A percentile compares a stretch with the other conserved stretches of the same genome.
Evolutionary conservation across 2,329 filamentous ascomycete species (phyloP).

Genomic region (Xylariaceae sp.): DNA sequence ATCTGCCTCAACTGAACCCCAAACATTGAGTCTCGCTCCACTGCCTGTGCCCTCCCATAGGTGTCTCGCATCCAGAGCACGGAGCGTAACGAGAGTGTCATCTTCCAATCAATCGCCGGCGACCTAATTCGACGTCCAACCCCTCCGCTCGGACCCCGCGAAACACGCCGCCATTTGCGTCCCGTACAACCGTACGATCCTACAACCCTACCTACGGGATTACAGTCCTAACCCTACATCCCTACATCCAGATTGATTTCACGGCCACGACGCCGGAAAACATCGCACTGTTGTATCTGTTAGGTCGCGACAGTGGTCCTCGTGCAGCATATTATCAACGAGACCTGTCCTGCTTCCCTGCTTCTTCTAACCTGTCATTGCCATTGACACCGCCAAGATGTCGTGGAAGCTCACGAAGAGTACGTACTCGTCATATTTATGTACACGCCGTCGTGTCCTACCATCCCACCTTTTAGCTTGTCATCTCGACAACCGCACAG

Average conservation of each 20-base stretch:
- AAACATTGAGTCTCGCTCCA: neutral
- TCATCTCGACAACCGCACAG: neutral
- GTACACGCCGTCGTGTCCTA: neutral
- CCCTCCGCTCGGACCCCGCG: neutral
- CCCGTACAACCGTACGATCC: slow-evolving; percentile 2
- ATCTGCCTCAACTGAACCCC: neutral
- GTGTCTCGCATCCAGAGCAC: neutral
- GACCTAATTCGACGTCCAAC: neutral
- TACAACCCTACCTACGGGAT: neutral
- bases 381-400: slow-evolving; percentile 39
- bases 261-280: neutral
- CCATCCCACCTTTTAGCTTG: neutral
- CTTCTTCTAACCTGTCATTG: slow-evolving; percentile 3
- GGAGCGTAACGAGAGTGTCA: neutral
- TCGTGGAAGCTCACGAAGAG: slow-evolving; percentile 77
- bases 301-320: neutral
- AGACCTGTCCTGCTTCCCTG: neutral
- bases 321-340: neutral
- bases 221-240: neutral
- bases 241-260: neutral
- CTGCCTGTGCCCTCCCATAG: slow-evolving; percentile 1
- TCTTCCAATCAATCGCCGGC: slow-evolving; percentile 8
- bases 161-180: slow-evolving; percentile 14
- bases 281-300: neutral
- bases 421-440: slow-evolving; percentile 38